Evolutionary conservation across 352 stramenopile species (phyloP), one percentile per base, ranked within the genome.

Genomic region (Globisporangium echinulatum): DNA sequence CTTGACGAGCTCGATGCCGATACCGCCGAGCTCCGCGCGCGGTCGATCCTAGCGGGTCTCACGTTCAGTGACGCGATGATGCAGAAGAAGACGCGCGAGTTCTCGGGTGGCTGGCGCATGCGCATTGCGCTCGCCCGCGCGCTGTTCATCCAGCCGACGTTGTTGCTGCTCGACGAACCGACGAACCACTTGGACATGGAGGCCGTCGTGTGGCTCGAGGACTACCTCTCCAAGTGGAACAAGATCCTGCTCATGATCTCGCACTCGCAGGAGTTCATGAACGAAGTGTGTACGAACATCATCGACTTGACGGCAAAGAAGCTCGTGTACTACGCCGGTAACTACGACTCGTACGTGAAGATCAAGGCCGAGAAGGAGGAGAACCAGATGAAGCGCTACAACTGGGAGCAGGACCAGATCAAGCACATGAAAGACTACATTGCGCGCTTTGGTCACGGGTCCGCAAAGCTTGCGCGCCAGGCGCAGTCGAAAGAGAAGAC

Each of bases 361-460:
- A 99, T 93, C 17, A 90, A 94, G 58, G 82, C 85, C 53, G 96
- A 99, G 64, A 96, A 98, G 71, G 96, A 99, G 68, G 94, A 98
- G 62, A 99, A 99, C 81, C 96, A 99, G 79, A 97, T 98, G 91
- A 98, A 98, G 71, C 87, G 92, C 63, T 99, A 98, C 77, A 88
- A 96, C 64, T 98, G 94, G 94, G 96, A 98, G 67, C 96, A 99
- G 74, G 87, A 97, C 25, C 92, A 98, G 76, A 98, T 99, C 67
- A 98, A 98, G 79, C 87, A 95, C 78, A 99, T 98, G 96, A 99
- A 98, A 79, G 95, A 99, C 68, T 99, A 99, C 80, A 98, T 99
- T 77, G 97, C 96, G 38, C 82, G 87, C n/a, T 99, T 99, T 69
- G 97, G 97, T 68, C 97, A 99, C 84, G 97, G 97, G 67, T 97